Evolutionary conservation across 202 grass and related monocot species (phyloP).

Genomic region (Brachypodium distachyon): DNA sequence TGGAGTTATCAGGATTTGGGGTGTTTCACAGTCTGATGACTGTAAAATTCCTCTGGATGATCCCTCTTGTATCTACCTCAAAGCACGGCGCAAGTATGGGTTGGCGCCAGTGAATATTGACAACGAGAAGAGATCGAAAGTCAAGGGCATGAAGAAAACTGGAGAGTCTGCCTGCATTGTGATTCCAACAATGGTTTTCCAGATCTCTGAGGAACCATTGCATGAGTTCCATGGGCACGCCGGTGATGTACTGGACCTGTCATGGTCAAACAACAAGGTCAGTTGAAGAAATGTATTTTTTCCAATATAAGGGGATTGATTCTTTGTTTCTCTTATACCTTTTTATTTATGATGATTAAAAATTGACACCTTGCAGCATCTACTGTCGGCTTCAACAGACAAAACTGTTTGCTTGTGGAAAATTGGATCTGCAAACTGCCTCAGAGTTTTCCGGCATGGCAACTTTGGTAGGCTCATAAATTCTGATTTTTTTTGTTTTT

Average conservation of each 20-base stretch:
- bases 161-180: slow-evolving; percentile 67
- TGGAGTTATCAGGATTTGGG: slow-evolving; percentile 69
- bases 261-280: slow-evolving; percentile 87
- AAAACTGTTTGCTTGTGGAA: slow-evolving; percentile 74
- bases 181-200: slow-evolving; percentile 55
- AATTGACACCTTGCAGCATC: slow-evolving; percentile 37
- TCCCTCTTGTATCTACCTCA: slow-evolving; percentile 68
- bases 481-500: neutral
- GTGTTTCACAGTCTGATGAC: slow-evolving; percentile 33
- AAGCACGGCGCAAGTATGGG: slow-evolving; percentile 32
- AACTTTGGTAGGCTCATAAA: slow-evolving; percentile 55
- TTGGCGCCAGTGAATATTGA: slow-evolving; percentile 34
- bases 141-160: slow-evolving; percentile 42
- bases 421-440: slow-evolving; percentile 44
- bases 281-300: slow-evolving; percentile 15
- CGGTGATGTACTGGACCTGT: slow-evolving; percentile 66
- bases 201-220: slow-evolving; percentile 59
- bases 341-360: slow-evolving; percentile 12
- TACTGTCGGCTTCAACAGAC: slow-evolving; percentile 60
- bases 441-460: slow-evolving; percentile 52
- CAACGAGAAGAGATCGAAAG: slow-evolving; percentile 29
- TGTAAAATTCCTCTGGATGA: slow-evolving; percentile 51
- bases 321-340: slow-evolving; percentile 1
- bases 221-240: slow-evolving; percentile 75
- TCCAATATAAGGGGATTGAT: neutral